Percentiles rank a stretch among this genome's conserved stretches.
These are phyloP conservation scores for Candida sp. DNA, from an alignment of 1,139 yeast species.

Conservation along the genomic window DNA sequence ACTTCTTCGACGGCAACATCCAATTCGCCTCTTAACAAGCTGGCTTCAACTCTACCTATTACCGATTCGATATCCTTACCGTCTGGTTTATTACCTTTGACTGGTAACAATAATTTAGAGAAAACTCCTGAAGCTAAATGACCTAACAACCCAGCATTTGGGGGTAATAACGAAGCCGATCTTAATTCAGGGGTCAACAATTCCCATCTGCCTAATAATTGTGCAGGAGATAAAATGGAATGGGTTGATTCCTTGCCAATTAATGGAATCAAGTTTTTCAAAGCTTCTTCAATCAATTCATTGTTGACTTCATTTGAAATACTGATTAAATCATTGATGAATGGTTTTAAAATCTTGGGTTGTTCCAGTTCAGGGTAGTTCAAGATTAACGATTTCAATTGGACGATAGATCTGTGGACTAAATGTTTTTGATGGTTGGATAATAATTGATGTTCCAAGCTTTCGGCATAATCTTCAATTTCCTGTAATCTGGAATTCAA, in stretches of 20 bases:
- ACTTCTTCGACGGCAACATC: constrained; percentile 93
- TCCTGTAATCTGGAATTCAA: constrained; percentile 55
- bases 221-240: constrained; percentile 63
- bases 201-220: constrained; percentile 71
- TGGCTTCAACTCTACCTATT: constrained; percentile 79
- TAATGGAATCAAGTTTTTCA: constrained; percentile 35
- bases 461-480: constrained; percentile 56
- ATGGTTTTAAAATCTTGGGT: constrained; percentile 36
- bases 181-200: constrained; percentile 82
- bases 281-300: constrained; percentile 36
- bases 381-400: constrained; percentile 48
- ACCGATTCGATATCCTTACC: constrained; percentile 89
- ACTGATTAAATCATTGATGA: constrained; percentile 43
- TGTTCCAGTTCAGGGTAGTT: constrained; percentile 21
- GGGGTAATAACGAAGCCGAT: constrained; percentile 85
- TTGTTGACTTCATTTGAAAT: constrained; percentile 42
- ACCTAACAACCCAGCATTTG: constrained; percentile 93
- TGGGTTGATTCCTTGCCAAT: constrained; percentile 50
- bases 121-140: constrained; percentile 79
- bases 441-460: constrained; percentile 55
- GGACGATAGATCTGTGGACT: constrained; percentile 54
- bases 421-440: constrained; percentile 54
- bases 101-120: constrained; percentile 69
- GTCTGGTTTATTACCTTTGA: constrained; percentile 51
- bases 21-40: constrained; percentile 73